Percentiles rank a stretch among this genome's conserved stretches.
These are phyloP conservation scores for Barnettozyma sp. DNA, from an alignment of 805 yeast genomes.

Conservation along the genomic window DNA sequence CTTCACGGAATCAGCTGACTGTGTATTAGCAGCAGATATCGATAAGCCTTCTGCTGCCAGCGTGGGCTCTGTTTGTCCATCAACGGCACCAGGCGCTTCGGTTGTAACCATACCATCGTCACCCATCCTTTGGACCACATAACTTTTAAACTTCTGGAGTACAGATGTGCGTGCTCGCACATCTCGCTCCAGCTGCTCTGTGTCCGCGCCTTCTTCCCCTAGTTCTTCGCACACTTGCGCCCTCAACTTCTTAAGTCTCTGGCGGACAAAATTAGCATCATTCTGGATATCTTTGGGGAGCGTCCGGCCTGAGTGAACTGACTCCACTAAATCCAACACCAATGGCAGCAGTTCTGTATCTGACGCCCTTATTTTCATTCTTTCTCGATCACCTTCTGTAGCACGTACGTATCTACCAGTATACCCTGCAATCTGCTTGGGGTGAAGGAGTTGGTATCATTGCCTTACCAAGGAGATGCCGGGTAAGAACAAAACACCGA, in stretches of 20 bases:
- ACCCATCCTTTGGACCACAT: not conserved
- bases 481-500: too few relatives aligned
- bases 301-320: slow-evolving; percentile 32
- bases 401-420: too few relatives aligned
- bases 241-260: slow-evolving; percentile 7
- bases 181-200: slow-evolving; percentile 3
- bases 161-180: not conserved
- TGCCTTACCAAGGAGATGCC: too few relatives aligned
- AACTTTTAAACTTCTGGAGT: slow-evolving; percentile 3
- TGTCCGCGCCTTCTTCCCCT: slow-evolving; percentile 7
- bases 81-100: too few relatives aligned
- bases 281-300: slow-evolving; percentile 39
- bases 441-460: too few relatives aligned
- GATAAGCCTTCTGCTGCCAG: too few relatives aligned
- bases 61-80: too few relatives aligned
- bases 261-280: slow-evolving; percentile 33
- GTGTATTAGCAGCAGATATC: too few relatives aligned
- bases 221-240: slow-evolving; percentile 3
- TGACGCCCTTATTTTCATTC: slow-evolving; percentile 1
- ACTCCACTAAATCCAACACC: slow-evolving; percentile 34
- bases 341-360: slow-evolving; percentile 34
- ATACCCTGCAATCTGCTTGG: too few relatives aligned
- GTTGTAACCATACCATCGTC: too few relatives aligned
- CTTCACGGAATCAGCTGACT: too few relatives aligned
- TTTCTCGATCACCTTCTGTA: too few relatives aligned